These are phyloP conservation scores for Ophiobolus disseminans DNA, from an alignment of 2,329 filamentous ascomycete species.

Conservation along the genomic window DNA sequence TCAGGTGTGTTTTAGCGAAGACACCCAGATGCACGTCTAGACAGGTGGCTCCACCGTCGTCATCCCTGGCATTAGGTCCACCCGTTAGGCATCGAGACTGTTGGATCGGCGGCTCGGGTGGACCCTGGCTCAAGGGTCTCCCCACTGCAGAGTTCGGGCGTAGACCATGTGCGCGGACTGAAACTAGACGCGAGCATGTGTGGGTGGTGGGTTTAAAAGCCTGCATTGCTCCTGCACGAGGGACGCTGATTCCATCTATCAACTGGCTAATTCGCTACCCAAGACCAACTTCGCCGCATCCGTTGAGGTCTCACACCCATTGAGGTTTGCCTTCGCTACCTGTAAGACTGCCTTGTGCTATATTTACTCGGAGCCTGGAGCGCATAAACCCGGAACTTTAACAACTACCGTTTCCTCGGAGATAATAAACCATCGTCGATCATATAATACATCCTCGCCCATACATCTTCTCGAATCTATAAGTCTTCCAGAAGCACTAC, in stretches of 20 bases:
- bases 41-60: conserved; percentile 16
- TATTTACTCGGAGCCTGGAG: conserved; percentile 13
- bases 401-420: neutral
- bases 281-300: neutral
- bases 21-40: conserved; percentile 30
- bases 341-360: neutral
- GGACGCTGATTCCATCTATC: neutral
- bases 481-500: conserved; percentile 12
- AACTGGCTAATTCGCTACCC: neutral
- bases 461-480: conserved; percentile 12
- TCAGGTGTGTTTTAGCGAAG: too few relatives aligned
- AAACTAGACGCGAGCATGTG: conserved; percentile 6
- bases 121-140: conserved; percentile 22
- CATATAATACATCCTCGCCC: conserved; percentile 15
- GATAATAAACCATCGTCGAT: conserved; percentile 3
- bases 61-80: conserved; percentile 29
- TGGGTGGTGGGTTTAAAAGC: conserved; percentile 19
- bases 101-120: conserved; percentile 25
- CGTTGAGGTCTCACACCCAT: conserved; percentile 1
- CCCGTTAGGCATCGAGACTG: conserved; percentile 34
- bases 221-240: conserved; percentile 15
- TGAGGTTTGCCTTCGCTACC: neutral
- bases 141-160: conserved; percentile 15
- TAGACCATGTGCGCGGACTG: conserved; percentile 28
- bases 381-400: conserved; percentile 1